Conservation (phyloP, 2,329 filamentous ascomycete genomes). For the Colletotrichum ledebouriae region DNA sequence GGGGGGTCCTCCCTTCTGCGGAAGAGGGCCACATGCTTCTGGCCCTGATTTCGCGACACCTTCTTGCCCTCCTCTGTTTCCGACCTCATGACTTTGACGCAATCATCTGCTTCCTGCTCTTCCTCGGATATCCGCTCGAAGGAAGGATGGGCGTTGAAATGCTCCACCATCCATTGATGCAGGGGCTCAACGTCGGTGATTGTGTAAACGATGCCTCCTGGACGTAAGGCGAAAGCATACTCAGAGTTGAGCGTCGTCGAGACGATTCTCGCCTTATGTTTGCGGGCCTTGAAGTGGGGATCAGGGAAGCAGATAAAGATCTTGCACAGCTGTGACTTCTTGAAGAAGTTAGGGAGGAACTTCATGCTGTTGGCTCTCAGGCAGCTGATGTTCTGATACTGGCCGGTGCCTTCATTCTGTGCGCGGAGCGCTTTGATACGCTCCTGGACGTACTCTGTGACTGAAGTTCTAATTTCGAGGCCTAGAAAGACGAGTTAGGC, state of each 20-base stretch:
- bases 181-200: constrained; percentile 98
- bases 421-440: constrained; percentile 84
- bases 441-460: constrained; percentile 91
- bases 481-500: constrained; percentile 61
- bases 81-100: constrained; percentile 79
- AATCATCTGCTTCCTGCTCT: constrained; percentile 77
- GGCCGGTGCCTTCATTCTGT: constrained; percentile 66
- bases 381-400: constrained; percentile 89
- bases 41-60: constrained; percentile 88
- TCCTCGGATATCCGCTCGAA: constrained; percentile 82
- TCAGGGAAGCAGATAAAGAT: constrained; percentile 99
- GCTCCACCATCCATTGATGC: constrained; percentile 91
- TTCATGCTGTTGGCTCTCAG: constrained; percentile 98
- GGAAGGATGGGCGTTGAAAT: constrained; percentile 82
- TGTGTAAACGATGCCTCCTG: constrained; percentile 91
- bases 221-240: constrained; percentile 88
- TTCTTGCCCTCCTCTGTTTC: constrained; percentile 99
- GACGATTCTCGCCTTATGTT: constrained; percentile 97
- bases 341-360: constrained; percentile 98
- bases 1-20: constrained; percentile 82
- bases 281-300: constrained; percentile 96
- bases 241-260: constrained; percentile 90
- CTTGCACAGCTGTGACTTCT: constrained; percentile 82
- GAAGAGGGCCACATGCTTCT: constrained; percentile 93
- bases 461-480: constrained; percentile 91